Base-by-base conservation (phyloP, 768 basidiomycete genomes). In the Candolleomyces efflorescens region DNA sequence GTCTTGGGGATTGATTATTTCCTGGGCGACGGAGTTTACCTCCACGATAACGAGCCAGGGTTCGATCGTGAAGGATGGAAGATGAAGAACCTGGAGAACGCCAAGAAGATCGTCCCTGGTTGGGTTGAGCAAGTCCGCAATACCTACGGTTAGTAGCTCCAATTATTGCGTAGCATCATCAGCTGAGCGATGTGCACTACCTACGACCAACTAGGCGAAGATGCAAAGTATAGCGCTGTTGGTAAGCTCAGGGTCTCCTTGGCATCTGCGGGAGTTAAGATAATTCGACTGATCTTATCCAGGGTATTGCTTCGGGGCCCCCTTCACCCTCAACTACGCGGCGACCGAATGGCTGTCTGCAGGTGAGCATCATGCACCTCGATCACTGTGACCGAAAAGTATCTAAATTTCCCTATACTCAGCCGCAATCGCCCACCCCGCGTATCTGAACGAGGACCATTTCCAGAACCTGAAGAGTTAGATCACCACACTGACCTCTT, bases 241-340 rank as follows among this genome's bases (percentile, higher is more conserved):
- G 79, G 78, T 78, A 53, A 20, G 75, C 62, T 17, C 12, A 36
- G 6, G 32, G 9, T 15, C 20, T 17, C 15, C 13, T 20, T 27
- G 49, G 26, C 27, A 3, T 22, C 32, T 23, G 17, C 38, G 17
- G 6, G 32, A 11, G 20, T 12, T 10, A 43, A 23, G 27, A 13
- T 22, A 44, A 17, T 15, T n/a, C n/a, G 43, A 17, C 5, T 3
- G 17, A 44, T 44, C 43, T 13, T 37, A 46, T 32, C 32, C 37
- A 82, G 81, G 81, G 11, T 81, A 81, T 60, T 84, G 79, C 60
- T 82, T 82, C 54, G 80, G 81, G 3, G 82, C 71, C 0, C 79
- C 79, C 0, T 82, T 72, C 52, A 71, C 75, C 10, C 70, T 82
- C 54, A 69, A 79, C 2, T 69, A 75, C 3, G 70, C 74, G 0